Conservation (phyloP, 352 stramenopile species). For the Phytophthora pseudosyringae region DNA sequence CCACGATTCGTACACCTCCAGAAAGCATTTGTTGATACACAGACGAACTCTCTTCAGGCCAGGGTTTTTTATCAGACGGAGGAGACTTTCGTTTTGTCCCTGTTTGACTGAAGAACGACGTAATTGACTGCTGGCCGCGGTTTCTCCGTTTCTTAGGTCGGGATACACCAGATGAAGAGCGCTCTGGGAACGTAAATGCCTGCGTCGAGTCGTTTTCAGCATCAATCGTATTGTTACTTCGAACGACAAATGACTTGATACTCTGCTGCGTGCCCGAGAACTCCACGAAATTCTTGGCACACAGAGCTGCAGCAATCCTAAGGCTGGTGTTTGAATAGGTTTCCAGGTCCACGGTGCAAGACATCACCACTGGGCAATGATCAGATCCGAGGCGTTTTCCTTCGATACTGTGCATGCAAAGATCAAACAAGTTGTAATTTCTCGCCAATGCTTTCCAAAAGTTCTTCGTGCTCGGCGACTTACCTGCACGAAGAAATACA, state of each 20-base stretch:
- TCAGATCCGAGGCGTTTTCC: conserved; percentile 71
- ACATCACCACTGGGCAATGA: conserved; percentile 78
- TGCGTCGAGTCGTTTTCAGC: not conserved
- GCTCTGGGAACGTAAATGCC: not conserved
- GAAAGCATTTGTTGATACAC: conserved; percentile 23
- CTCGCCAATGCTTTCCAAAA: not conserved
- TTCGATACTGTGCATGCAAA: conserved; percentile 46
- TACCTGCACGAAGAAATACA: conserved; percentile 68
- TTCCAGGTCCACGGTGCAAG: conserved; percentile 46
- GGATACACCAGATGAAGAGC: not conserved
- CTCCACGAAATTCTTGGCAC: conserved; percentile 74
- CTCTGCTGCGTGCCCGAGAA: conserved; percentile 81
- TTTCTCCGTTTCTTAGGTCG: conserved; percentile 21
- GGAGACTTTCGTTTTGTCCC: conserved; percentile 21
- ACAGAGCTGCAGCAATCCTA: conserved; percentile 49
- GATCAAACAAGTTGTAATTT: not conserved
- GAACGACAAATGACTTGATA: conserved; percentile 57
- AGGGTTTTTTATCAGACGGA: not conserved
- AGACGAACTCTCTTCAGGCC: conserved; percentile 4
- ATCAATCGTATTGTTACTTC: conserved; percentile 9
- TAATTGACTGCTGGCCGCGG: conserved; percentile 53
- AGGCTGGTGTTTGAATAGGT: conserved; percentile 17
- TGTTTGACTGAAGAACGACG: conserved; percentile 52
- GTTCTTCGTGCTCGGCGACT: not conserved
- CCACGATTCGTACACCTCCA: conserved; percentile 14